Percentiles rank a stretch among this genome's conserved stretches.
Evolutionary conservation across 108 stramenopile genomes (phyloP).

Genomic region (Pseudonitzschia pungens): DNA sequence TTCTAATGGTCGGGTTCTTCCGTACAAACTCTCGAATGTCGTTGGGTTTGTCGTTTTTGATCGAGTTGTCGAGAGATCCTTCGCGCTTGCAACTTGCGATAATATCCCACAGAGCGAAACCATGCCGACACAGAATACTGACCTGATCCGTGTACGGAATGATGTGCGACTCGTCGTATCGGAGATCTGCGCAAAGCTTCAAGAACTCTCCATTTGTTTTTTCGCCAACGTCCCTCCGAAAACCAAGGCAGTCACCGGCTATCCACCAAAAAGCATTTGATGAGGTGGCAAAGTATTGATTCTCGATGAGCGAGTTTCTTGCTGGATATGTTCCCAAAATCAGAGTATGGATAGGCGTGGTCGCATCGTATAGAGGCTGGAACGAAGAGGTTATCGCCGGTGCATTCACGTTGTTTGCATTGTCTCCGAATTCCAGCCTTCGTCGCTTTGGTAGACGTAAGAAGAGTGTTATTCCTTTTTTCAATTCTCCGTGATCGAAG

Average conservation of each 20-base stretch:
- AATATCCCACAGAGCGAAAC: conserved; percentile 87
- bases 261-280: conserved; percentile 85
- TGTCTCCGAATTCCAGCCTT: neutral
- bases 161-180: conserved; percentile 48
- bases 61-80: conserved; percentile 65
- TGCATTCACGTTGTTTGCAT: neutral
- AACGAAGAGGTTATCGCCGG: neutral
- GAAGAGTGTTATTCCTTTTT: conserved; percentile 1
- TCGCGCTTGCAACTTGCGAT: conserved; percentile 55
- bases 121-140: conserved; percentile 44
- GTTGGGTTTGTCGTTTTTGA: conserved; percentile 59
- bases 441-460: conserved; percentile 1
- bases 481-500: neutral
- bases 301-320: conserved; percentile 44
- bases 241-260: conserved; percentile 75
- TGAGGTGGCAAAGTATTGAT: conserved; percentile 65
- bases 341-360: conserved; percentile 57
- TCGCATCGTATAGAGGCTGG: neutral
- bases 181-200: conserved; percentile 53
- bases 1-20: conserved; percentile 42
- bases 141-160: conserved; percentile 65
- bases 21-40: conserved; percentile 65
- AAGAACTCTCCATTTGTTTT: conserved; percentile 54
- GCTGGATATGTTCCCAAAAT: conserved; percentile 81
- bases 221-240: conserved; percentile 56